Evolutionary conservation across 2,329 filamentous ascomycete genomes (phyloP).

Genomic region (Akanthomyces lecanii): DNA sequence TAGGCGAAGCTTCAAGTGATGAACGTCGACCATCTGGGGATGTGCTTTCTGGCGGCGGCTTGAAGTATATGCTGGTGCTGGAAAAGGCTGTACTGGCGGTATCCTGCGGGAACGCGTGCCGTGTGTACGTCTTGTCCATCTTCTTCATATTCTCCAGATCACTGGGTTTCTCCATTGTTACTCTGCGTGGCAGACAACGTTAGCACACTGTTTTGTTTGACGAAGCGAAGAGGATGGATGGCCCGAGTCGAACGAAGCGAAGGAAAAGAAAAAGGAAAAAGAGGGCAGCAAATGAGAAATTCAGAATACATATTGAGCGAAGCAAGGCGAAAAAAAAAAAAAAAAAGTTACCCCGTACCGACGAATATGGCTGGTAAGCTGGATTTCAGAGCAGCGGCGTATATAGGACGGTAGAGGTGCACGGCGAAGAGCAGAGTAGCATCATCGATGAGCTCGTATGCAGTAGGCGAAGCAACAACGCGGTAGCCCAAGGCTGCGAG

Average conservation of each 20-base stretch:
- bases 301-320: background rate
- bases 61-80: conserved; percentile 40
- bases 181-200: background rate
- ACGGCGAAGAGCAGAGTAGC: conserved; percentile 57
- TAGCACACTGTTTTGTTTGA: background rate
- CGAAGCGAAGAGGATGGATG: too few species aligned
- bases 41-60: background rate
- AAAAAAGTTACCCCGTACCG: conserved; percentile 53
- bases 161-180: conserved; percentile 7
- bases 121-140: conserved; percentile 30
- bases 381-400: conserved; percentile 44
- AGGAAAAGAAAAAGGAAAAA: background rate
- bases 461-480: conserved; percentile 48
- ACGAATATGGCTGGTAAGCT: conserved; percentile 51
- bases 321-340: background rate
- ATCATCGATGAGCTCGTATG: conserved; percentile 45
- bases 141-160: conserved; percentile 31
- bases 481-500: conserved; percentile 51
- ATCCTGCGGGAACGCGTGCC: conserved; percentile 36
- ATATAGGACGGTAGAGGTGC: conserved; percentile 55
- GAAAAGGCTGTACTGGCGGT: conserved; percentile 34
- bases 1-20: too few species aligned
- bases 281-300: background rate
- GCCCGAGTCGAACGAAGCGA: background rate
- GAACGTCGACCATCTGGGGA: background rate